Evolutionary conservation across 163 green algal species (phyloP).

Genomic region (Chlorella variabilis): DNA sequence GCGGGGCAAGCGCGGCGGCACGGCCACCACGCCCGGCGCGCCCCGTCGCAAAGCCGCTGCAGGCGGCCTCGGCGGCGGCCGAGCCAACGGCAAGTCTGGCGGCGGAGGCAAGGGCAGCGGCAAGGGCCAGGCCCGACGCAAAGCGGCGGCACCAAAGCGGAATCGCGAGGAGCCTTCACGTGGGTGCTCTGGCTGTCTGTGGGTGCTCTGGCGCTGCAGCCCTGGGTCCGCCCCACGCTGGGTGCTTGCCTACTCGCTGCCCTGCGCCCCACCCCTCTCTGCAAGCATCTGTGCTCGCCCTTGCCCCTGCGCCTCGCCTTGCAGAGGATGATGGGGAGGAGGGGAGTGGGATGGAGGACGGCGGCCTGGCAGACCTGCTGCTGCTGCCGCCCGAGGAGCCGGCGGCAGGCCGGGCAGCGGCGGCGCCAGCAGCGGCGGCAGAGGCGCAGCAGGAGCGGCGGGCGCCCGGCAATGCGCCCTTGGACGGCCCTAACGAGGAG

Average conservation of each 20-base stretch:
- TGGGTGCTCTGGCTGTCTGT: background rate
- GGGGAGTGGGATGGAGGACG: background rate
- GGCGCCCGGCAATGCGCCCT: conserved; percentile 14
- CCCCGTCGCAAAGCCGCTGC: background rate
- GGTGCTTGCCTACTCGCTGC: too few species aligned
- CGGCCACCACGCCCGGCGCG: background rate
- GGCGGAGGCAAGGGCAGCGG: background rate
- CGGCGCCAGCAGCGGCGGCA: background rate
- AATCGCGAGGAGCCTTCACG: background rate
- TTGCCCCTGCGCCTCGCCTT: too few species aligned
- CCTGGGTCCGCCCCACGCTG: too few species aligned
- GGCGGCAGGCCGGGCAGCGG: background rate
- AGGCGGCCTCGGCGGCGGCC: background rate
- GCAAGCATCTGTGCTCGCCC: too few species aligned
- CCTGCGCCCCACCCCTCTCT: too few species aligned
- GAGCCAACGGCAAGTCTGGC: background rate
- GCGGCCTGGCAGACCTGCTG: background rate
- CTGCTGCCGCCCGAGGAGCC: background rate
- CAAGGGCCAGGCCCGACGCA: background rate
- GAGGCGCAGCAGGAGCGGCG: background rate
- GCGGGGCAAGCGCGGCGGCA: background rate
- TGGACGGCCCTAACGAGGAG: conserved; percentile 31
- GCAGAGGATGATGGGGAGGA: background rate
- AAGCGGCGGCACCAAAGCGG: background rate
- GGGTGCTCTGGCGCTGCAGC: too few species aligned